phyloP scores from a whole-genome alignment of 2,329 filamentous ascomycete genomes.

The Hypoxylon sp. region DNA sequence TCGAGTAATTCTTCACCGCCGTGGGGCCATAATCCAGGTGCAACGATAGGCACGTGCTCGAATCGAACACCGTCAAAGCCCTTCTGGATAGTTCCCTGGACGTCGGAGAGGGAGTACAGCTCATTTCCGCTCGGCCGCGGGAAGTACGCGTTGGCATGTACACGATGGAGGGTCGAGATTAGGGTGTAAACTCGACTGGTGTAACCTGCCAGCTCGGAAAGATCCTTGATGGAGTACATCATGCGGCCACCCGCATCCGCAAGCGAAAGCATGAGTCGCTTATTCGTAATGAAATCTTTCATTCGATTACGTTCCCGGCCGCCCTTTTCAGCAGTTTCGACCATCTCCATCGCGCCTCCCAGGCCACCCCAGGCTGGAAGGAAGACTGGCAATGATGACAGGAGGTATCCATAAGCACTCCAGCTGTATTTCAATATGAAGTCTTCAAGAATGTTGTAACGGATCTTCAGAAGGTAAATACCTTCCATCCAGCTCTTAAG shows the following conservation, averaged over 20 bases:
- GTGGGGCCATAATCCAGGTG: constrained; percentile 87
- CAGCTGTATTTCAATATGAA: constrained; percentile 98
- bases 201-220: constrained; percentile 95
- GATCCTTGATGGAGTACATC: constrained; percentile 99
- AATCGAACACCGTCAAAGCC: constrained; percentile 95
- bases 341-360: constrained; percentile 78
- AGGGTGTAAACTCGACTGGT: constrained; percentile 96
- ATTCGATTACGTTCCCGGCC: constrained; percentile 86
- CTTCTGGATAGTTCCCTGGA: constrained; percentile 93
- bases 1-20: constrained; percentile 94
- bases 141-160: constrained; percentile 91
- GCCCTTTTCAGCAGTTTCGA: constrained; percentile 64
- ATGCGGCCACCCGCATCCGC: constrained; percentile 96
- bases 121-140: constrained; percentile 77
- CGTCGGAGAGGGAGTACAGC: constrained; percentile 89
- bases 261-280: constrained; percentile 95
- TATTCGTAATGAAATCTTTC: constrained; percentile 99
- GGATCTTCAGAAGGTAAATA: constrained; percentile 97
- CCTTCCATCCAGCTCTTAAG: constrained; percentile 98
- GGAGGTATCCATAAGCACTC: constrained; percentile 96
- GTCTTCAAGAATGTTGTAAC: constrained; percentile 98
- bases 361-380: constrained; percentile 93
- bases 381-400: constrained; percentile 94
- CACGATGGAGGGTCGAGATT: constrained; percentile 93
- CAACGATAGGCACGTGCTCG: constrained; percentile 93